Percentiles rank a stretch among this genome's conserved stretches.
Conservation (phyloP, 1,284 basidiomycete species). For the Cerioporus squamosus region DNA sequence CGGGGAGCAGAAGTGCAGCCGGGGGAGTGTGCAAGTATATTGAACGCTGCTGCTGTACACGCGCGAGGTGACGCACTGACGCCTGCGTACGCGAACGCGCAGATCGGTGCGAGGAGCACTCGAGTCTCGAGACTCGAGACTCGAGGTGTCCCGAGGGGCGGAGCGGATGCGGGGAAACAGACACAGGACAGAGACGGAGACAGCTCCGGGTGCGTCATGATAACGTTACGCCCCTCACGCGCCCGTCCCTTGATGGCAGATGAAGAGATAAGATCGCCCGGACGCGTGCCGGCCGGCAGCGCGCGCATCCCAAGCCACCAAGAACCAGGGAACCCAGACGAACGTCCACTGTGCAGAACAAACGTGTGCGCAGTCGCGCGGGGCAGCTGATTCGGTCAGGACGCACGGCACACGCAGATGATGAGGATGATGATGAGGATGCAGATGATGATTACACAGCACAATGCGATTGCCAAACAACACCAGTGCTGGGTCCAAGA, state of each 20-base stretch:
- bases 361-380: neutral
- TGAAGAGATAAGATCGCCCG: conserved; percentile 1
- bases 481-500: conserved; percentile 2
- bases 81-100: too few relatives aligned
- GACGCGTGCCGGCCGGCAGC: neutral
- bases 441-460: conserved; percentile 2
- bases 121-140: too few relatives aligned
- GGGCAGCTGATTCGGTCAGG: neutral
- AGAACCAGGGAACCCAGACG: neutral
- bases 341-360: neutral
- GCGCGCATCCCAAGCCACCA: neutral
- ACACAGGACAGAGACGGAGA: neutral
- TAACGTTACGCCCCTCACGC: conserved; percentile 16
- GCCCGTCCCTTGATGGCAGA: conserved; percentile 23
- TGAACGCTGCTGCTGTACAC: too few relatives aligned
- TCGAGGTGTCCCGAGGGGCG: neutral
- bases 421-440: conserved; percentile 4
- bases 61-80: too few relatives aligned
- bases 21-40: too few relatives aligned
- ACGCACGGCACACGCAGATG: conserved; percentile 18
- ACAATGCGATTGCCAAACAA: conserved; percentile 7
- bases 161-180: conserved; percentile 22
- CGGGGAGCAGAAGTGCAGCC: too few relatives aligned
- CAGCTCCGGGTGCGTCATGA: conserved; percentile 18
- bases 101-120: too few relatives aligned